A percentile compares a stretch with the other conserved stretches of the same genome.
Conservation (phyloP, 768 basidiomycete species). For the Gymnopilus dilepis region DNA sequence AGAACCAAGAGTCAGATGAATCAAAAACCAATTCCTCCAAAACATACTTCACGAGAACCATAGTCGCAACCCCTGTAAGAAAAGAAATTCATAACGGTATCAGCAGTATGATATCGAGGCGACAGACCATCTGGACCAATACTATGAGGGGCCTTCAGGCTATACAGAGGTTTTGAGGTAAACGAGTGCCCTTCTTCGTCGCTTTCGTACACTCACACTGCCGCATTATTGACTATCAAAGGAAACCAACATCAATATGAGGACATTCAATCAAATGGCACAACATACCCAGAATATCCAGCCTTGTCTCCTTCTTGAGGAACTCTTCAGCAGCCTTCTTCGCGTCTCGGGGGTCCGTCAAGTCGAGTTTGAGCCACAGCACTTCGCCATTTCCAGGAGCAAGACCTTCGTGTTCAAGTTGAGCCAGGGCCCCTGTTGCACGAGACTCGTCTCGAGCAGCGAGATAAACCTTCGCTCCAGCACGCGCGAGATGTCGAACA, state of each 20-base stretch:
- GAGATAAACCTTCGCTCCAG: slow-evolving; percentile 65
- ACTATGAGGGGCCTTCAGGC: slow-evolving; percentile 17
- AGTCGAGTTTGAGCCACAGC: slow-evolving; percentile 55
- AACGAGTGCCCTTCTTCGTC: neutral
- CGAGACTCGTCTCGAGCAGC: slow-evolving; percentile 52
- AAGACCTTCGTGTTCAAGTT: slow-evolving; percentile 48
- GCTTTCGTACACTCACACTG: slow-evolving; percentile 39
- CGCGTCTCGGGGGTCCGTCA: slow-evolving; percentile 50
- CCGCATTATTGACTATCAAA: slow-evolving; percentile 60
- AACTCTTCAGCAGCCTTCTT: slow-evolving; percentile 54
- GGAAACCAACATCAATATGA: neutral
- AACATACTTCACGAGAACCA: slow-evolving; percentile 50
- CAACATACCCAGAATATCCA: slow-evolving; percentile 62
- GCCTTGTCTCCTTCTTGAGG: slow-evolving; percentile 49
- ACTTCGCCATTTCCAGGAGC: slow-evolving; percentile 51
- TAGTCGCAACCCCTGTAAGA: slow-evolving; percentile 40
- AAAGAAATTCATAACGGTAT: slow-evolving; percentile 4
- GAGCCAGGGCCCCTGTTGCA: slow-evolving; percentile 52
- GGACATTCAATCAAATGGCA: neutral
- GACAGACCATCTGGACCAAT: slow-evolving; percentile 19
- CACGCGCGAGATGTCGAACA: slow-evolving; percentile 53
- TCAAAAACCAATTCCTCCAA: neutral
- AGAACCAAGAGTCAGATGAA: neutral
- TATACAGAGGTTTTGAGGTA: neutral
- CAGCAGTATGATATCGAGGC: neutral